These are phyloP conservation scores for Aspergillus bridgeri DNA, from an alignment of 495 filamentous ascomycete species.

Conservation along the genomic window DNA sequence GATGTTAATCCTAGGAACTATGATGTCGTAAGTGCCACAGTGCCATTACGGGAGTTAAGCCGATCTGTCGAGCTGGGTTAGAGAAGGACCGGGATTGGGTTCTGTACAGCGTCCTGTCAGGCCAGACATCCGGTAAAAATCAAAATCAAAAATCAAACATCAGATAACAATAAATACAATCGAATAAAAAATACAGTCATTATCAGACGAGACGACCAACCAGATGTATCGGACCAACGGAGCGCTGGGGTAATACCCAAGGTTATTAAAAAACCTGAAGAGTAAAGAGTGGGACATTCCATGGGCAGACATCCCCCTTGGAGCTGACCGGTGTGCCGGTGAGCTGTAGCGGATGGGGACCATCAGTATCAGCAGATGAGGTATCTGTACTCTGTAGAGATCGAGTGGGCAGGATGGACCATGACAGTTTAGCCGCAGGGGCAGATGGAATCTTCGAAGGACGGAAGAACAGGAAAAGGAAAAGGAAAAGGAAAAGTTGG, in stretches of 20 bases:
- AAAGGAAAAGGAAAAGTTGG: neutral
- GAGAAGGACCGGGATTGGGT: neutral
- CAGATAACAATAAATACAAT: neutral
- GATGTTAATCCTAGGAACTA: neutral
- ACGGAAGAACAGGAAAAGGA: neutral
- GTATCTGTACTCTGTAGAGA: no score
- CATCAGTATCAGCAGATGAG: no score
- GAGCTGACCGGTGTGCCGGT: slow-evolving; percentile 23
- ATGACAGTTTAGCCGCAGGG: no score
- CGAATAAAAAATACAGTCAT: neutral
- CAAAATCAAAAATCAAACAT: neutral
- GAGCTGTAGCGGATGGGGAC: slow-evolving; percentile 5
- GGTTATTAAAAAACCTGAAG: neutral
- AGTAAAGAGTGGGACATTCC: neutral
- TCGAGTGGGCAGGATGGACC: no score
- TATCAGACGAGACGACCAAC: neutral
- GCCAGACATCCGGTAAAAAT: neutral
- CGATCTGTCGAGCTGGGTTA: neutral
- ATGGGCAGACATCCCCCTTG: neutral
- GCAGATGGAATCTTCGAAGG: neutral
- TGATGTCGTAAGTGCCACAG: neutral
- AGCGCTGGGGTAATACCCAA: neutral
- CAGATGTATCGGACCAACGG: slow-evolving; percentile 10
- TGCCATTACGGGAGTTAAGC: neutral
- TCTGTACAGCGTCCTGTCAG: neutral